A percentile compares a stretch with the other conserved stretches of the same genome.
Evolutionary conservation across 1,284 basidiomycete species (phyloP).

Genomic region (Tylopilus sp.): DNA sequence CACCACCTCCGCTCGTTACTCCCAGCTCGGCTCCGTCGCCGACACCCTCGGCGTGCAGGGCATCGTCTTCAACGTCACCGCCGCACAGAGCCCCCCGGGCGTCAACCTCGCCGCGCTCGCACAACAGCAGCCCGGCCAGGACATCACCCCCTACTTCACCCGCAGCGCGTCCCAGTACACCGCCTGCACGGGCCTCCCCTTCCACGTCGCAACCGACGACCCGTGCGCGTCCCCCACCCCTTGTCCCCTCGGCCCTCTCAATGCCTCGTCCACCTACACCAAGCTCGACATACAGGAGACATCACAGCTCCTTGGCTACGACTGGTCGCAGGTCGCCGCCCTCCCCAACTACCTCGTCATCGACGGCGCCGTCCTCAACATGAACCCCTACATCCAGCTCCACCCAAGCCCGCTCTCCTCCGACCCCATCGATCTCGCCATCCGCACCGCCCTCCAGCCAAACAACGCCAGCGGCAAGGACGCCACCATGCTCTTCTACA

Average conservation of each 20-base stretch:
- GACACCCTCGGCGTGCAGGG: constrained; percentile 80
- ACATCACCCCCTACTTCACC: constrained; percentile 85
- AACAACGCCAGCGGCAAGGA: constrained; percentile 73
- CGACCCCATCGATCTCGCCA: constrained; percentile 81
- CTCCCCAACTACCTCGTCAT: constrained; percentile 80
- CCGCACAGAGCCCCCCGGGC: constrained; percentile 47
- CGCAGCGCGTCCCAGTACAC: constrained; percentile 65
- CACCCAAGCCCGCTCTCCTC: constrained; percentile 67
- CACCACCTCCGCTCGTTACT: constrained; percentile 64
- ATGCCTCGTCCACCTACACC: constrained; percentile 55
- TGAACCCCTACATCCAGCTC: constrained; percentile 80
- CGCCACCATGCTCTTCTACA: constrained; percentile 83
- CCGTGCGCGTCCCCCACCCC: constrained; percentile 61
- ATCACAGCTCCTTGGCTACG: constrained; percentile 73
- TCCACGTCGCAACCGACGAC: constrained; percentile 69
- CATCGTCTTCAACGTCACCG: constrained; percentile 73
- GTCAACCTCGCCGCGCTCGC: constrained; percentile 65
- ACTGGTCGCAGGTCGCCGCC: constrained; percentile 79
- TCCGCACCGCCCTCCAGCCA: constrained; percentile 67
- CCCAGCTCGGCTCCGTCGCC: constrained; percentile 56
- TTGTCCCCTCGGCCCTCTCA: constrained; percentile 65
- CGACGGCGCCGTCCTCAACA: constrained; percentile 93
- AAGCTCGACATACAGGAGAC: constrained; percentile 66
- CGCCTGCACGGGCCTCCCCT: constrained; percentile 59
- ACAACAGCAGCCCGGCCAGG: constrained; percentile 67